A percentile compares a stretch with the other conserved stretches of the same genome.
These are phyloP conservation scores for Marchantia paleacea DNA, from an alignment of 225 moss, liverwort and hornwort genomes.

Conservation along the genomic window DNA sequence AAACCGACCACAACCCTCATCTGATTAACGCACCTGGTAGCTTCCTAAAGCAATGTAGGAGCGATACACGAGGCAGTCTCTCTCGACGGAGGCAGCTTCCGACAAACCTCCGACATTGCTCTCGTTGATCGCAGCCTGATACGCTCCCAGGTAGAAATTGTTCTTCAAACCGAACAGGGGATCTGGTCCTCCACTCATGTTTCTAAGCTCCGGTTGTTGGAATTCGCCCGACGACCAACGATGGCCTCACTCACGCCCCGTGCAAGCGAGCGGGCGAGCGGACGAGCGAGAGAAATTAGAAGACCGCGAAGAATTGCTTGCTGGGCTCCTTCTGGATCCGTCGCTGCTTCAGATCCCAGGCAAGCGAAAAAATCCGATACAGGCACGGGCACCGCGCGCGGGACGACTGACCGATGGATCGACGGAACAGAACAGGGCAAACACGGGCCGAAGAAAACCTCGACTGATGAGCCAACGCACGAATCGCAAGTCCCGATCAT, in stretches of 20 bases:
- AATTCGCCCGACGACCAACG: background rate
- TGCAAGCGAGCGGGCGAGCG: background rate
- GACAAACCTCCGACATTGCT: conserved; percentile 65
- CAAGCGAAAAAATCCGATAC: background rate
- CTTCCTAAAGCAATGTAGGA: conserved; percentile 90
- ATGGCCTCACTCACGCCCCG: background rate
- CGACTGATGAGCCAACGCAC: too few relatives aligned
- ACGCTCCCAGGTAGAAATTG: conserved; percentile 95
- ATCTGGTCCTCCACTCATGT: conserved; percentile 89
- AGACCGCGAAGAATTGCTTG: background rate
- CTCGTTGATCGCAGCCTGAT: conserved; percentile 88
- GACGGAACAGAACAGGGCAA: too few relatives aligned
- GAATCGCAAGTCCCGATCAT: too few relatives aligned
- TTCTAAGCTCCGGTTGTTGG: conserved; percentile 18
- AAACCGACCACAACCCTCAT: background rate
- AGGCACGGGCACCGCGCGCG: background rate
- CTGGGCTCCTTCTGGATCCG: background rate
- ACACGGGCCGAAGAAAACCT: too few relatives aligned
- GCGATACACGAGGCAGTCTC: conserved; percentile 78
- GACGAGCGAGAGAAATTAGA: background rate
- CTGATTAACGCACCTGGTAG: conserved; percentile 53
- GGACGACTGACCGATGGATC: too few relatives aligned
- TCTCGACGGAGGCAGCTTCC: conserved; percentile 61
- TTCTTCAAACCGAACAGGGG: conserved; percentile 73
- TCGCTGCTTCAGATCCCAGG: background rate